Evolutionary conservation across 257 asterid genomes (phyloP).

Genomic region (Nicotiana sylvestris): DNA sequence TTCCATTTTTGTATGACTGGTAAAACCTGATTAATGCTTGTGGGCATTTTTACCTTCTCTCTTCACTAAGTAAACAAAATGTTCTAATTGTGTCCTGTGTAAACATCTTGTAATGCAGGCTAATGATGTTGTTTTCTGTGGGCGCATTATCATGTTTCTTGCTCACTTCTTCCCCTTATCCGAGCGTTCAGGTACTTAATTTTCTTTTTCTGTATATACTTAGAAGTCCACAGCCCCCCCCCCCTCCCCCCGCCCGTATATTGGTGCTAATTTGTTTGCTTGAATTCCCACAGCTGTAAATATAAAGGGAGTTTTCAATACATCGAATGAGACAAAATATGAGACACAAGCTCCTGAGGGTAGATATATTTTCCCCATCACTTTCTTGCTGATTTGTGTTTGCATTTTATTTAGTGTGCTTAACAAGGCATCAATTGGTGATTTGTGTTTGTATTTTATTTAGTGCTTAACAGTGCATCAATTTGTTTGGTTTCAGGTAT

Average conservation of each 20-base stretch:
- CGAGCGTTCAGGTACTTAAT: slow-evolving; percentile 84
- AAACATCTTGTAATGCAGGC: slow-evolving; percentile 53
- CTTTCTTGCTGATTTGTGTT: neutral
- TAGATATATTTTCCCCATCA: slow-evolving; percentile 18
- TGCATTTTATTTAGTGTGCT: neutral
- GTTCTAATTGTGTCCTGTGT: neutral
- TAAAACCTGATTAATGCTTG: neutral
- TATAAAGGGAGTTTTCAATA: slow-evolving; percentile 94
- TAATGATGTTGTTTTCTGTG: slow-evolving; percentile 96
- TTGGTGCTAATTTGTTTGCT: slow-evolving; percentile 20
- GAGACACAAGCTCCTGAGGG: slow-evolving; percentile 90
- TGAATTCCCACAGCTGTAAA: slow-evolving; percentile 70
- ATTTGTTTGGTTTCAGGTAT: slow-evolving; percentile 56
- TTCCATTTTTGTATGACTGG: neutral
- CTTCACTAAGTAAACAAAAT: neutral
- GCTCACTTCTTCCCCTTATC: slow-evolving; percentile 97
- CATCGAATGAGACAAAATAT: slow-evolving; percentile 93
- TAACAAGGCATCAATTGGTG: neutral
- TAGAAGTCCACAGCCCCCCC: neutral
- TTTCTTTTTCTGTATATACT: neutral
- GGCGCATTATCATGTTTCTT: slow-evolving; percentile 97
- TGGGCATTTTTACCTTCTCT: neutral
- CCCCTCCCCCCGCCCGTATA: neutral
- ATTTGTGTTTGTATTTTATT: neutral
- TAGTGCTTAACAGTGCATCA: neutral